Base-by-base conservation (phyloP, 2,329 filamentous ascomycete species). In the Penicillium sp. region DNA sequence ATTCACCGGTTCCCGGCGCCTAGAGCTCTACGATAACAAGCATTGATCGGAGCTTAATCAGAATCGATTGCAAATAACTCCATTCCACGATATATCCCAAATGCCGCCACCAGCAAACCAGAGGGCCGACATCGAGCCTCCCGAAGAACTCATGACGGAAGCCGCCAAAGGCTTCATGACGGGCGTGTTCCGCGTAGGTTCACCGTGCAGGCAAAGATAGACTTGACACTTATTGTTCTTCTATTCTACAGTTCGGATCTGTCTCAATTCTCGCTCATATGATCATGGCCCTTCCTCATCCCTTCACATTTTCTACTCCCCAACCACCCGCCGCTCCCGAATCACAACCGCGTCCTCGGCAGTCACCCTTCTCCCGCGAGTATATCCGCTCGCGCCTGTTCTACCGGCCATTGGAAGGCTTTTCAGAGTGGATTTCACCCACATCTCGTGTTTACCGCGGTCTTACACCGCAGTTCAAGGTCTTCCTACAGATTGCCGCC, bases 391-490 rank as follows among this genome's bases (percentile, higher is more conserved):
- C 66, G 9, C 61, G 59, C 25, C 52, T 69, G 6, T 63, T 70
- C 54, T 66, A 73, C 56, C 62, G 66, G 25, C 71, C 73, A 2
- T 58, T 79, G 5, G 75, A 77, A 47, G 74, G 71, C 0, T 75
- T 80, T 59, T 78, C 75, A 0, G 66, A 69, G 23, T 75, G 75
- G 59, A 66, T 78, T 45, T 74, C 70, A 15, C 72, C 67, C 13
- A 57, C 60, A 6, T 69, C 69, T 35, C 71, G 65, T 25, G 54
- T 77, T 33, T 78, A 77, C 58, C 73, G 74, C 23, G 69, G 71
- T 5, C 57, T 78, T 50, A 78, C 75, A 12, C 66, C 72, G 39
- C 75, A 77, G 52, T 78, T 76, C 62, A 77, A 77, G 53, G 69
- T 75, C 25, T 77, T 75, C 54, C 56, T 78, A 31, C 75, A 78